Evolutionary conservation across 1,139 yeast species (phyloP).

Genomic region (Taphrina wiesneri): DNA sequence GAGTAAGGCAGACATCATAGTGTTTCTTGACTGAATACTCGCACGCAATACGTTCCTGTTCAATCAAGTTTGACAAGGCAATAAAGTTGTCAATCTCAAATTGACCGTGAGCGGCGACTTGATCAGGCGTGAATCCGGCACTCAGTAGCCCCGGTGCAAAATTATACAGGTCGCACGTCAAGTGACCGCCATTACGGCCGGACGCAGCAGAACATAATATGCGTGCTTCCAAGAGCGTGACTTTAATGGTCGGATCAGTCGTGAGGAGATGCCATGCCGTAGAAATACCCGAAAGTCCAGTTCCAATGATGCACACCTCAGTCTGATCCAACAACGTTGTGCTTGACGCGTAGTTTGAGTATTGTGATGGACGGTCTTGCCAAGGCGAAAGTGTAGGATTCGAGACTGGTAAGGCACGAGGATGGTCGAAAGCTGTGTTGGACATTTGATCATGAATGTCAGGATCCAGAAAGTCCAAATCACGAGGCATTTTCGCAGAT

Average conservation of each 20-base stretch:
- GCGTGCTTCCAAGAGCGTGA: slow-evolving; percentile 18
- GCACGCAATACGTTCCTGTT: background rate
- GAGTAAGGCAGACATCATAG: slow-evolving; percentile 1
- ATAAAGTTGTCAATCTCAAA: slow-evolving; percentile 12
- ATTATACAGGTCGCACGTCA: slow-evolving; percentile 15
- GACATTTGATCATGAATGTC: too few relatives aligned
- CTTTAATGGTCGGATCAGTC: background rate
- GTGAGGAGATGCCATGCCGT: slow-evolving; percentile 5
- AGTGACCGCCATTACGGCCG: slow-evolving; percentile 20
- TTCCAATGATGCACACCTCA: slow-evolving; percentile 15
- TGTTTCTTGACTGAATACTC: slow-evolving; percentile 6
- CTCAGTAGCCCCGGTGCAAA: slow-evolving; percentile 13
- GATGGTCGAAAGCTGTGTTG: background rate
- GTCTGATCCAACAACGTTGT: background rate
- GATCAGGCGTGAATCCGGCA: background rate
- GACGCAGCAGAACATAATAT: slow-evolving; percentile 16
- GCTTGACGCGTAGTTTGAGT: background rate
- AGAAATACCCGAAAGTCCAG: slow-evolving; percentile 18
- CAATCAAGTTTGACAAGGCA: slow-evolving; percentile 1
- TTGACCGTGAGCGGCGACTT: slow-evolving; percentile 10
- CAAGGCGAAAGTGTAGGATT: slow-evolving; percentile 10
- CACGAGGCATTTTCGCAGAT: background rate
- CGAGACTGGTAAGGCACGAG: background rate
- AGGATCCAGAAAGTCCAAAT: background rate
- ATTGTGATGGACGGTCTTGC: slow-evolving; percentile 10